Conservation (phyloP, 2,329 filamentous ascomycete genomes). For the Fusarium ambrosium region DNA sequence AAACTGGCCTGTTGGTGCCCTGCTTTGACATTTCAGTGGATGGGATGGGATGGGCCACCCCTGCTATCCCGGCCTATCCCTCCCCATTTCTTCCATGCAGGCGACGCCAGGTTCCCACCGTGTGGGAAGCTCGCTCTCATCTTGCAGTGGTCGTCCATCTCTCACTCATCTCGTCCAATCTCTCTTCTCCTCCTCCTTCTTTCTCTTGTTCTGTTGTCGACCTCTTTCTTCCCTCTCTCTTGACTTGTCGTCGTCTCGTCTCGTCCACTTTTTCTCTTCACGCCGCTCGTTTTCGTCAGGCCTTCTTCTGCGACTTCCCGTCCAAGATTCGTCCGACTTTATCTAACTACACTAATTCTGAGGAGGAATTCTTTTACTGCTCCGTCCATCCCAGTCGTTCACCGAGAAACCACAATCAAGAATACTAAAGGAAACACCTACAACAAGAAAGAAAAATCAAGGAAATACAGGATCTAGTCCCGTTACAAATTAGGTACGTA, state of each 20-base stretch:
- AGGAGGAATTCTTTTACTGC: constrained; percentile 35
- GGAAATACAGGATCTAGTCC: constrained; percentile 34
- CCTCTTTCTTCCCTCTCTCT: constrained; percentile 43
- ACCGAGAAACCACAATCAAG: constrained; percentile 40
- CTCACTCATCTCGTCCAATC: constrained; percentile 40
- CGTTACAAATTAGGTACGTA: constrained; percentile 44
- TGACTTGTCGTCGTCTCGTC: constrained; percentile 40
- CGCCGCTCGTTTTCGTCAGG: constrained; percentile 55
- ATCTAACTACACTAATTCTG: constrained; percentile 37
- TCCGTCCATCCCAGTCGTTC: constrained; percentile 36
- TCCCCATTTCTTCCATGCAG: constrained; percentile 32
- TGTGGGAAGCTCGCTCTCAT: constrained; percentile 42
- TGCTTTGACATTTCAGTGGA: constrained; percentile 29
- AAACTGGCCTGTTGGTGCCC: constrained; percentile 39
- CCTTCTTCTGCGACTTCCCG: constrained; percentile 46
- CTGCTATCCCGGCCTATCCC: constrained; percentile 12
- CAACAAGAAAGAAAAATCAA: constrained; percentile 30
- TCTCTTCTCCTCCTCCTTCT: constrained; percentile 42
- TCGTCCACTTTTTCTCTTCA: constrained; percentile 53
- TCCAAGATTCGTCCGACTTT: constrained; percentile 40
- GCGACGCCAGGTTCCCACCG: constrained; percentile 43
- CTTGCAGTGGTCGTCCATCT: constrained; percentile 42
- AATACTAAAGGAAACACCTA: constrained; percentile 18
- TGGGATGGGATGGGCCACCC: constrained; percentile 33
- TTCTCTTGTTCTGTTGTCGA: constrained; percentile 43